Percentiles rank a stretch among this genome's conserved stretches.
Conservation (phyloP, 345 rosid genomes). For the Acer campestre region DNA sequence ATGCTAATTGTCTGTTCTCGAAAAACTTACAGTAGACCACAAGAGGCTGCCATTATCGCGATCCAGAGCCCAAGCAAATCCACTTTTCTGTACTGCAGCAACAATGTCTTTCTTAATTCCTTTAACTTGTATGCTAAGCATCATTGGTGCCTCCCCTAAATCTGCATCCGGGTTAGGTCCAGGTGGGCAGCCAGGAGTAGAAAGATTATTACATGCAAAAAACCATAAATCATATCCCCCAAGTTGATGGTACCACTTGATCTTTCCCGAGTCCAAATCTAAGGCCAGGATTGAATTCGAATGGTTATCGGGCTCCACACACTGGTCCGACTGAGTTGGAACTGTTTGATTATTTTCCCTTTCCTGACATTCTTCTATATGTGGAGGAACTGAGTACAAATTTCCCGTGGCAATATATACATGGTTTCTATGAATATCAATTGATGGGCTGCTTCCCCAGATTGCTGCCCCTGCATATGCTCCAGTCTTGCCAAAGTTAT, state of each 20-base stretch:
- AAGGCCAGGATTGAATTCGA: constrained; percentile 34
- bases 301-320: constrained; percentile 34
- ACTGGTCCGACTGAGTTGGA: constrained; percentile 23
- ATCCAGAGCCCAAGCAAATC: constrained; percentile 52
- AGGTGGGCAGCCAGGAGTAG: constrained; percentile 28
- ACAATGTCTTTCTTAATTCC: constrained; percentile 25
- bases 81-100: constrained; percentile 50
- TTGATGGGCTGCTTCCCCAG: constrained; percentile 44
- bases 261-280: constrained; percentile 30
- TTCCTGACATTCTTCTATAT: constrained; percentile 29
- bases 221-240: constrained; percentile 42
- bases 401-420: constrained; percentile 45
- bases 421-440: constrained; percentile 27
- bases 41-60: constrained; percentile 38
- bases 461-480: constrained; percentile 35
- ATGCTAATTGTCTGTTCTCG: too few relatives aligned
- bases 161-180: constrained; percentile 39
- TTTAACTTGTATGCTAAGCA: constrained; percentile 17
- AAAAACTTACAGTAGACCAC: constrained; percentile 35
- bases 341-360: constrained; percentile 32
- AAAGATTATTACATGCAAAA: constrained; percentile 26
- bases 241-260: constrained; percentile 35
- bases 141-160: constrained; percentile 43
- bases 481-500: constrained; percentile 15
- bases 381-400: constrained; percentile 34